Conservation (phyloP, 1,284 basidiomycete species). For the Puccinia horiana region DNA sequence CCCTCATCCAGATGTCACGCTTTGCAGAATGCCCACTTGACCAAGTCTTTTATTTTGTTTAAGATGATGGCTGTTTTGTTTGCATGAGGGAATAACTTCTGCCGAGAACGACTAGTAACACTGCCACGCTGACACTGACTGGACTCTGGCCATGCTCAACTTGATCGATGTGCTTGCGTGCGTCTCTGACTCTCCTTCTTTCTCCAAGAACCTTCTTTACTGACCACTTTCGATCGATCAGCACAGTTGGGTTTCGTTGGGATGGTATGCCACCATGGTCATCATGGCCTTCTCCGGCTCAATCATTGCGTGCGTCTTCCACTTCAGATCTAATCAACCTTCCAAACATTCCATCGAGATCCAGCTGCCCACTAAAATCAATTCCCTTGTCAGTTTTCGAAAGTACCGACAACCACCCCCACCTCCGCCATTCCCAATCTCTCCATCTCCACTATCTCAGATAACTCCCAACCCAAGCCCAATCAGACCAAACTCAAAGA, state of each 20-base stretch:
- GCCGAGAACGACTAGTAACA: not conserved
- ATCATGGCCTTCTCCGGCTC: conserved; percentile 39
- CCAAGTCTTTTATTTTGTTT: no score
- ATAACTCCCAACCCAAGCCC: not conserved
- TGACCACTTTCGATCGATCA: conserved; percentile 1
- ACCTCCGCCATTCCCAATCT: conserved; percentile 27
- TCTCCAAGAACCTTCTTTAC: not conserved
- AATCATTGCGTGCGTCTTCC: conserved; percentile 33
- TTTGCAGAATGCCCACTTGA: no score
- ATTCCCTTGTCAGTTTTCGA: conserved; percentile 19
- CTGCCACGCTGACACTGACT: no score
- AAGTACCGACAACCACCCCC: conserved; percentile 36
- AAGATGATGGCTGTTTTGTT: no score
- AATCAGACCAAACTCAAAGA: conserved; percentile 3
- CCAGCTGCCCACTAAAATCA: not conserved
- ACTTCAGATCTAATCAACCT: not conserved
- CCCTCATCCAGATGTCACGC: no score
- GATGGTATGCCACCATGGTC: conserved; percentile 44
- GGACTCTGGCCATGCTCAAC: no score
- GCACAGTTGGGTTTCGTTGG: conserved; percentile 42
- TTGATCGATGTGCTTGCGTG: not conserved
- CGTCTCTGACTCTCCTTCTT: not conserved
- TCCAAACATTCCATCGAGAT: not conserved
- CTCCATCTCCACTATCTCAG: conserved; percentile 2
- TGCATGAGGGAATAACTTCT: no score